Base-by-base conservation (phyloP, 164 flowering plant genomes). In the Vitis riparia region DNA sequence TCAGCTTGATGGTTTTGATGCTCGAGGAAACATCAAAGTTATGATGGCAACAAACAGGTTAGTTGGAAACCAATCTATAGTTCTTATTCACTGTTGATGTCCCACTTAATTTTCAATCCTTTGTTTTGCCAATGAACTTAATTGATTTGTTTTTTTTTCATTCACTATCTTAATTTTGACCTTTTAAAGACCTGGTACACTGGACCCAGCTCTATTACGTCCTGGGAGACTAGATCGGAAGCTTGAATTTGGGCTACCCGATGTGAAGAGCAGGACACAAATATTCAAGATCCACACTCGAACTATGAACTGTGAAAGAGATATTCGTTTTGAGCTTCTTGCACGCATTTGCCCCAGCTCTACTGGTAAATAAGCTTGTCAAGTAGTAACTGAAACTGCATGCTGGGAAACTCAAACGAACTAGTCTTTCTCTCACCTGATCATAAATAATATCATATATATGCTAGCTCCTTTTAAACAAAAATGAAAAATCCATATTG, bases 161-260 rank as follows among this genome's bases (percentile, higher is more conserved):
- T 23, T 23, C 27, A 23, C 27, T 23, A 23, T 23, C 27, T 23
- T 23, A 23, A 23, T 1, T 51, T 61, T 52, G 56, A 23, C 32
- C n/a, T 61, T 8, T 78, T 78, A 47, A 85, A 95, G 99, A 70
- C 97, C 99, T 49, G 98, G 93, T 71, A 95, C 99, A 8, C 78
- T 93, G 10, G 99, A 95, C 74, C 97, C 98, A 49, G 98, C 99
- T 47, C 78, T 95, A 32, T 73, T 95, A 57, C 97, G 97, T 67
- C 99, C 99, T 65, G 98, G 99, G 63, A 80, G 99, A 37, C 75
- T 95, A 48, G 99, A 95, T 68, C 90, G 97, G 62, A 93, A 95
- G 79, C 97, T 95, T 67, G 98, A 95, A 80, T 93, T 95, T 84
- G 99, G 99, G n/a, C 84, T 95, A 47, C 99, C 98, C 63, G 97